Conservation (phyloP, 352 stramenopile genomes). For the Blastocystis sp. region DNA sequence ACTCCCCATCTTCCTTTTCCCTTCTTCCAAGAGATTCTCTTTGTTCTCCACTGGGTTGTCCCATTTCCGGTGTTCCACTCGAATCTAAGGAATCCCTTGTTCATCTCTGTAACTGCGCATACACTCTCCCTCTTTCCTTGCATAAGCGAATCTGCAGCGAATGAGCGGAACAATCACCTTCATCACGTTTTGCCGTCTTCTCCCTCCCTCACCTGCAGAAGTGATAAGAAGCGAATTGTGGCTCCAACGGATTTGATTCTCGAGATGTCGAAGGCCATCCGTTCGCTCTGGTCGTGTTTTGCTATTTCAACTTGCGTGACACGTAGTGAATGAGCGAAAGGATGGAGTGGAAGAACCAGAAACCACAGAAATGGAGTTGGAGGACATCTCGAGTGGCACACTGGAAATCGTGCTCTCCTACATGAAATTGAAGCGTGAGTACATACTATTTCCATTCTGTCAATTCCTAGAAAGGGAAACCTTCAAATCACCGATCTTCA, state of each 20-base stretch:
- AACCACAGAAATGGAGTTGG: neutral
- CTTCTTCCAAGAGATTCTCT: too few relatives aligned
- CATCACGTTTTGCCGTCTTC: too few relatives aligned
- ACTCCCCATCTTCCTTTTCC: too few relatives aligned
- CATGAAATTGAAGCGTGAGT: constrained; percentile 4
- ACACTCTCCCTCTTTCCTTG: too few relatives aligned
- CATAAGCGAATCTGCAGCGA: too few relatives aligned
- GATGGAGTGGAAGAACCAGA: neutral
- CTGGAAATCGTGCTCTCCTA: neutral
- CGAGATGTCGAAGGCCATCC: neutral
- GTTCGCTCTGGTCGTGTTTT: neutral
- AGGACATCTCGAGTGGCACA: neutral
- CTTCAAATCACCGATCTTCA: neutral
- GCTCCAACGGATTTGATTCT: neutral
- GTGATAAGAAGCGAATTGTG: neutral
- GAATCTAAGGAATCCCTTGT: too few relatives aligned
- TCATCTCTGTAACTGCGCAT: too few relatives aligned
- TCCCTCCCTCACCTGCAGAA: neutral
- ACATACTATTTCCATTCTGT: neutral
- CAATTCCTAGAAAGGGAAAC: constrained; percentile 2
- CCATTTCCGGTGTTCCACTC: too few relatives aligned
- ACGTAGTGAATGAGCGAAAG: neutral
- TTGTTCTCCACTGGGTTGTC: too few relatives aligned
- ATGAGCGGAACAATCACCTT: too few relatives aligned
- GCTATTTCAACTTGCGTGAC: neutral